Base-by-base conservation (phyloP, 2,329 filamentous ascomycete genomes). In the Dothistroma septosporum region DNA sequence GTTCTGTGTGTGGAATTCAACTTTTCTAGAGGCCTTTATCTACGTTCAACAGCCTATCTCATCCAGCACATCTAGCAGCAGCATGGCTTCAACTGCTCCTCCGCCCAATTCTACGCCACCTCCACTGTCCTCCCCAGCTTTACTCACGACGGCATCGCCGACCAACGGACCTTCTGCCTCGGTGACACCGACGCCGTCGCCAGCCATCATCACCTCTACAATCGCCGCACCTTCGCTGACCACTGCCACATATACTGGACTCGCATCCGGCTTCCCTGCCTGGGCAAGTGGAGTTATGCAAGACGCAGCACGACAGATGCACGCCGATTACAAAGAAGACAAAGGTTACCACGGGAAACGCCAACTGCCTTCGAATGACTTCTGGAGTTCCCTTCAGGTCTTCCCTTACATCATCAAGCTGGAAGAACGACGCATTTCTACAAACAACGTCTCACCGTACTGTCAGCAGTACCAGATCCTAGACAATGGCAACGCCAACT, bases 1-100 rank as follows among this genome's bases (percentile, higher is more conserved):
- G 86, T 87, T 85, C 68, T 90, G 87, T 72, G 84, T 83, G 71
- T 90, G 86, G 85, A 89, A 89, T 69, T 76, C 79, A 14, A 89
- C 87, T 0, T 79, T 85, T 57, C 78, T 89, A 54, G 87, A 89
- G 71, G 83, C 84, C 41, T 89, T 88, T 73, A 80, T 90, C 52
- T 90, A 88, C 68, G 77, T 85, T 57, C 80, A 83, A 57, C 74
- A 84, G 70, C 77, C 83, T 53, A 77, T 80, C 14, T 74, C 76
- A 14, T 49, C 63, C 47, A 57, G 53, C 14, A 56, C 49, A 16
- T 60, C 55, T 35, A 65, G 59, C 22, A 66, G 59, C 44, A 46
- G 54, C 50, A 54, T 55, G 24, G 32, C 55, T 33, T 58, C 55
- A 14, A 48, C 55, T 16, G 48, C 61, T n/a, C 21, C 59, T 6